Evolutionary conservation across 768 basidiomycete genomes (phyloP), one percentile per base, ranked within the genome.

Genomic region (Mycena rosella): DNA sequence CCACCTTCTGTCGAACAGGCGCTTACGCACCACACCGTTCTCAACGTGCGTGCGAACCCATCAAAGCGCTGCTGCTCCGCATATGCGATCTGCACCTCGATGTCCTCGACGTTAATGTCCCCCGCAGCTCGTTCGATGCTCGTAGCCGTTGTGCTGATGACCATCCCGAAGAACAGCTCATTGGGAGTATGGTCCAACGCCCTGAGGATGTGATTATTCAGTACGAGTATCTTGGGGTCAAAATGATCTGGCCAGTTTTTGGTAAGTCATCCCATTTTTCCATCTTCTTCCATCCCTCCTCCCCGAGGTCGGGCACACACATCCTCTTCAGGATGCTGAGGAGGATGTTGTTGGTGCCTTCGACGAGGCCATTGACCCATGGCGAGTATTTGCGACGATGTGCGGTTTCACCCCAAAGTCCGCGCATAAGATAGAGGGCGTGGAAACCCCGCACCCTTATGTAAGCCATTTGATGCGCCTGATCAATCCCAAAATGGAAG

Each of bases 151-250:
- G 77, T 78, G 67, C 79, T 78, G 48, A 79, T 57, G 1, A 76
- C 74, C 9, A 78, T 47, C 0, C 79, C 76, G 0, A 81, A 69
- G 0, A 81, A 61, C 0, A 81, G 61, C n/a, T 81, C 80, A 22
- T 78, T 77, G 5, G 44, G 44, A 18, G 44, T 45, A 15, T 40
- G 38, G 15, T 40, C 38, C 14, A 40, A 14, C 17, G 38, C 38
- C 38, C 38, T 40, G 17, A 78, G 63, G 0, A 78, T 74, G 0
- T 68, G 57, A 6, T 40, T 17, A 65, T 77, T 78, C 17, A 40
- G 38, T 40, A 40, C 15, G 38, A 40, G 3, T 6, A 40, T 40
- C 13, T 6, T 15, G 14, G 10, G 5, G 17, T 40, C 38, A 40
- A 40, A 40, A 14, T 40, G 38, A 40, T 40, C 38, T 40, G 38